Conservation (phyloP, 495 filamentous ascomycete genomes). For the Podospora pseudocomata region DNA sequence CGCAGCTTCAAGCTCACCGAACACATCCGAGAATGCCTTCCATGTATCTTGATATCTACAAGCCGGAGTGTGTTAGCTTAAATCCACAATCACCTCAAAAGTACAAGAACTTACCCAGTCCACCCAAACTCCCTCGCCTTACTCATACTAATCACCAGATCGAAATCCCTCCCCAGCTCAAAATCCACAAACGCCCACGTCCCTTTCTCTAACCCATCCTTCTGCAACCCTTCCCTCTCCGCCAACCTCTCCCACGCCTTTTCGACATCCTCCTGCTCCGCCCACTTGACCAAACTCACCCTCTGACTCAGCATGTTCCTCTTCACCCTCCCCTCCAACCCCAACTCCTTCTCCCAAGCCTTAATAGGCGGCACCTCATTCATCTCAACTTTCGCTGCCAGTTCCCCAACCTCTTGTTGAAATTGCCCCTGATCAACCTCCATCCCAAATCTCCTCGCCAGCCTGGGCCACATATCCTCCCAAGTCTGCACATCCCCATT, state of each 20-base stretch:
- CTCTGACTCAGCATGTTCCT: conserved; percentile 39
- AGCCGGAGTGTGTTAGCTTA: background rate
- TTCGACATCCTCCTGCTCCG: conserved; percentile 47
- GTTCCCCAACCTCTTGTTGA: conserved; percentile 9
- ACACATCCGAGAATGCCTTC: conserved; percentile 47
- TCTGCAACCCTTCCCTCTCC: conserved; percentile 46
- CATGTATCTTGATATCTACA: conserved; percentile 48
- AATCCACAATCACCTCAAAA: background rate
- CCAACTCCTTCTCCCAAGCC: conserved; percentile 37
- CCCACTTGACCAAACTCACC: conserved; percentile 53
- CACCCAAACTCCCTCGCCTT: conserved; percentile 54
- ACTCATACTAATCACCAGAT: conserved; percentile 52
- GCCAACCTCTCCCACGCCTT: conserved; percentile 44
- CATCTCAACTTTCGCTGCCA: conserved; percentile 25
- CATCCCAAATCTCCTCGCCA: conserved; percentile 46
- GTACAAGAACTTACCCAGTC: conserved; percentile 30
- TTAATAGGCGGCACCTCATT: conserved; percentile 42
- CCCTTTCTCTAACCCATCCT: conserved; percentile 51
- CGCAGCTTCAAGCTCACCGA: conserved; percentile 44
- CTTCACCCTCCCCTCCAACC: conserved; percentile 34
- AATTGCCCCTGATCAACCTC: conserved; percentile 48
- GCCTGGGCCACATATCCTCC: conserved; percentile 54
- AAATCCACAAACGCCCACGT: conserved; percentile 55
- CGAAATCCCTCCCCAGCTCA: conserved; percentile 49
- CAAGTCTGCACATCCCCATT: conserved; percentile 55